phyloP scores from a whole-genome alignment of 768 basidiomycete genomes.

The Leccinellum rugosiceps region DNA sequence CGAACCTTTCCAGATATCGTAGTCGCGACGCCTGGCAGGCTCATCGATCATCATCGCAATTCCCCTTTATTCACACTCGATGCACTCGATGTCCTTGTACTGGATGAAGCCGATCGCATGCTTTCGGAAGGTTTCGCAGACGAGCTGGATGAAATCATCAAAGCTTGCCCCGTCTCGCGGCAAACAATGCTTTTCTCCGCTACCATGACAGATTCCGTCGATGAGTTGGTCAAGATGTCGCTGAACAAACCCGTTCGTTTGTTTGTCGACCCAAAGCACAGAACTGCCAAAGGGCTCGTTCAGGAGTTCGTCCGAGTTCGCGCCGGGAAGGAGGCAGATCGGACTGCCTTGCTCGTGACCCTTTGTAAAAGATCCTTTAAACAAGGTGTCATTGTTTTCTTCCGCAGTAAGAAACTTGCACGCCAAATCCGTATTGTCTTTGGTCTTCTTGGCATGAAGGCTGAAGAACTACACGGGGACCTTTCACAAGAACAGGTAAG shows the following conservation, averaged over 20 bases:
- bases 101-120: slow-evolving; percentile 99
- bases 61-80: slow-evolving; percentile 92
- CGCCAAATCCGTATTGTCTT: slow-evolving; percentile 97
- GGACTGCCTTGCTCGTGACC: slow-evolving; percentile 71
- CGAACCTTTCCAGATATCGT: slow-evolving; percentile 89
- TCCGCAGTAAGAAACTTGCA: slow-evolving; percentile 94
- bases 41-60: slow-evolving; percentile 97
- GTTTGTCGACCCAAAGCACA: slow-evolving; percentile 92
- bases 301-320: slow-evolving; percentile 96
- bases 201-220: slow-evolving; percentile 97
- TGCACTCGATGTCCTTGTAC: slow-evolving; percentile 86
- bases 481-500: slow-evolving; percentile 91
- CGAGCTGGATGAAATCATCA: slow-evolving; percentile 91
- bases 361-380: slow-evolving; percentile 89
- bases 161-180: slow-evolving; percentile 78
- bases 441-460: slow-evolving; percentile 80
- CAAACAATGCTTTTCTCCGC: slow-evolving; percentile 99
- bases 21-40: slow-evolving; percentile 94
- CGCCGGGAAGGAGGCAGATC: slow-evolving; percentile 71
- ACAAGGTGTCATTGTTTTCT: slow-evolving; percentile 83
- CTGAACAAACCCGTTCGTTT: slow-evolving; percentile 90
- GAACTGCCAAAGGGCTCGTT: slow-evolving; percentile 77
- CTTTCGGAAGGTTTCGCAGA: slow-evolving; percentile 93
- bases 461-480: slow-evolving; percentile 93
- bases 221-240: slow-evolving; percentile 89